A percentile compares a stretch with the other conserved stretches of the same genome.
Conservation (phyloP, 768 basidiomycete species). For the Amanita rimosa region DNA sequence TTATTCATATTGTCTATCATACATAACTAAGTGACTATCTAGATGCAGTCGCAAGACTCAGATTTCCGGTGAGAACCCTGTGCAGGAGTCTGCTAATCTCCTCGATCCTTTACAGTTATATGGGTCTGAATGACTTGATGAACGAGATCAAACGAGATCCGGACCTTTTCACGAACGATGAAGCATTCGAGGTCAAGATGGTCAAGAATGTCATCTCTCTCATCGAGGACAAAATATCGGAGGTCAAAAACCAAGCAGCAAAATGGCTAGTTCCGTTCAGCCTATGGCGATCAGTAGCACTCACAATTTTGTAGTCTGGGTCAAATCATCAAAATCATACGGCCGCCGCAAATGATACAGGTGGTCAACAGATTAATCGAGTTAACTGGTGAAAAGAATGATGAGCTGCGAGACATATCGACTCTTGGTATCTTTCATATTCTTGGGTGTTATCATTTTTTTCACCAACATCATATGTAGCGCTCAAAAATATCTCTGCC, state of each 20-base stretch:
- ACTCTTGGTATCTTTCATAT: constrained; percentile 52
- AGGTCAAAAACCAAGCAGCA: constrained; percentile 97
- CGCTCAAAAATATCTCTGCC: constrained; percentile 88
- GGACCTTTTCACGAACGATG: constrained; percentile 70
- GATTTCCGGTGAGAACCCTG: constrained; percentile 59
- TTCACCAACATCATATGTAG: constrained; percentile 24
- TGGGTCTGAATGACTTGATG: constrained; percentile 94
- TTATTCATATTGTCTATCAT: not conserved
- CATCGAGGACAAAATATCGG: constrained; percentile 91
- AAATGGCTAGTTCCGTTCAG: constrained; percentile 55
- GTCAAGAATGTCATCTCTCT: constrained; percentile 75
- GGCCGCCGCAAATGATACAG: constrained; percentile 69
- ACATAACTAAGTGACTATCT: constrained; percentile 7
- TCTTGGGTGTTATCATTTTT: constrained; percentile 1
- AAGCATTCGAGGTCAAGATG: constrained; percentile 74
- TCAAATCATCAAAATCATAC: constrained; percentile 82
- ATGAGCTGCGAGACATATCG: constrained; percentile 90
- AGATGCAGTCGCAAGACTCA: constrained; percentile 90
- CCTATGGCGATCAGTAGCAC: constrained; percentile 1
- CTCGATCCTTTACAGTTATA: constrained; percentile 51
- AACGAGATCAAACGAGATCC: constrained; percentile 77
- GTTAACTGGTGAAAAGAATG: constrained; percentile 78
- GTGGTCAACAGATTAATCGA: constrained; percentile 87
- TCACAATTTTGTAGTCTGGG: constrained; percentile 48
- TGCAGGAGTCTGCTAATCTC: constrained; percentile 10